Evolutionary conservation across 495 filamentous ascomycete species (phyloP).

Genomic region (Penicillium paradoxum): DNA sequence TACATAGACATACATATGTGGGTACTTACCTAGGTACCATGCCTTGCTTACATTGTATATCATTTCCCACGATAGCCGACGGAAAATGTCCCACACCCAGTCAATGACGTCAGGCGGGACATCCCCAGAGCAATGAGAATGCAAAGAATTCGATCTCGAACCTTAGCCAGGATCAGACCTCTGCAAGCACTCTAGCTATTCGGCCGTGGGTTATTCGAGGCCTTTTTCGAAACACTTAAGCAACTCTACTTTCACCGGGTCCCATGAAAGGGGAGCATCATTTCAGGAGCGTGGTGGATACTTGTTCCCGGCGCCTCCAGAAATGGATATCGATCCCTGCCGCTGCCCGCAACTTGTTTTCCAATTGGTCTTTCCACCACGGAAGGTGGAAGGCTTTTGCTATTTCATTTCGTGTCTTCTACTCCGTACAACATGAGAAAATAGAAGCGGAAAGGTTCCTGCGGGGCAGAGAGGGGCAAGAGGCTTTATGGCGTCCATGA

Average conservation of each 20-base stretch:
- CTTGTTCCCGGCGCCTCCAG: conserved; percentile 16
- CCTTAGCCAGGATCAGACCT: conserved; percentile 22
- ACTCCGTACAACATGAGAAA: conserved; percentile 6
- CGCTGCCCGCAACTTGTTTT: conserved; percentile 8
- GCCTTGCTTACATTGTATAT: not conserved
- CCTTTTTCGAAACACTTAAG: not conserved
- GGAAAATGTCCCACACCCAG: conserved; percentile 4
- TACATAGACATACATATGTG: too few relatives aligned
- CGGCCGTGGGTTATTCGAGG: too few relatives aligned
- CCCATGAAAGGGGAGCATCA: conserved; percentile 1
- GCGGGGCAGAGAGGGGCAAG: conserved; percentile 16
- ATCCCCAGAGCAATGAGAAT: not conserved
- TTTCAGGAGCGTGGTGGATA: conserved; percentile 13
- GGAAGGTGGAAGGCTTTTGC: conserved; percentile 1
- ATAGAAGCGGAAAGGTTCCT: conserved; percentile 22
- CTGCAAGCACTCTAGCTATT: not conserved
- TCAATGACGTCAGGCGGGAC: conserved; percentile 10
- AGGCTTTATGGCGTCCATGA: conserved; percentile 9
- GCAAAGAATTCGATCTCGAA: conserved; percentile 2
- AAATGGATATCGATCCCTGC: conserved; percentile 15
- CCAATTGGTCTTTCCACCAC: conserved; percentile 8
- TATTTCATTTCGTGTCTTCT: not conserved
- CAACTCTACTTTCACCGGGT: not conserved
- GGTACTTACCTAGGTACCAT: too few relatives aligned
- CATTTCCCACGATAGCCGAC: conserved; percentile 13